Evolutionary conservation across 805 yeast genomes (phyloP).

Genomic region (Candida maltosa): DNA sequence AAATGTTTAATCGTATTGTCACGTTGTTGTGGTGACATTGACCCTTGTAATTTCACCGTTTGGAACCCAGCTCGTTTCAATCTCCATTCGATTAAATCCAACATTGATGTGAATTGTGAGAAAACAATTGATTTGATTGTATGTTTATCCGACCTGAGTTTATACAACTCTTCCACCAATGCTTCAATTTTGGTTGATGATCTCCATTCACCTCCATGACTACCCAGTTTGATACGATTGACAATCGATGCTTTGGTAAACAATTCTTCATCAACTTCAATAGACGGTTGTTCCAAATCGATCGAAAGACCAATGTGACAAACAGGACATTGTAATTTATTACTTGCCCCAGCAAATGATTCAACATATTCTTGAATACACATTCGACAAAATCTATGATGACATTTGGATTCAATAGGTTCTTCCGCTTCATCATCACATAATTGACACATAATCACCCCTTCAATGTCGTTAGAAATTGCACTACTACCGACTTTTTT

Average conservation of each 20-base stretch:
- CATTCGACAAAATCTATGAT: constrained; percentile 88
- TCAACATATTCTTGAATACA: constrained; percentile 90
- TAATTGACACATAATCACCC: constrained; percentile 75
- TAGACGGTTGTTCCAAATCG: constrained; percentile 81
- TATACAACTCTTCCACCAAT: constrained; percentile 86
- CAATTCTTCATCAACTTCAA: constrained; percentile 62
- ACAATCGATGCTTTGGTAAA: constrained; percentile 71
- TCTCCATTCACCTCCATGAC: constrained; percentile 73
- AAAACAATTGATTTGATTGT: constrained; percentile 95
- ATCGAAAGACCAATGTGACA: constrained; percentile 92
- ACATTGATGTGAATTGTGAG: constrained; percentile 95
- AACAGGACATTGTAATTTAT: constrained; percentile 82
- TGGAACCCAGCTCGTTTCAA: constrained; percentile 90
- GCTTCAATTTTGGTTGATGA: constrained; percentile 97
- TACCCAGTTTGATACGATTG: constrained; percentile 78
- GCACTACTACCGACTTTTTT: constrained; percentile 53
- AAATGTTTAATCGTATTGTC: constrained; percentile 87
- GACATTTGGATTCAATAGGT: constrained; percentile 91
- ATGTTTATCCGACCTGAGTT: constrained; percentile 76
- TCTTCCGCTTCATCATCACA: constrained; percentile 99
- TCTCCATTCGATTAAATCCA: constrained; percentile 95
- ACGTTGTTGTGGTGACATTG: constrained; percentile 94
- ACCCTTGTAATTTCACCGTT: constrained; percentile 92
- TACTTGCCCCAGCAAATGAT: constrained; percentile 61
- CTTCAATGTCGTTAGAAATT: constrained; percentile 40